A percentile compares a stretch with the other conserved stretches of the same genome.
Evolutionary conservation across 2,329 filamentous ascomycete species (phyloP).

Genomic region (Neopestalotiopsis rosae): DNA sequence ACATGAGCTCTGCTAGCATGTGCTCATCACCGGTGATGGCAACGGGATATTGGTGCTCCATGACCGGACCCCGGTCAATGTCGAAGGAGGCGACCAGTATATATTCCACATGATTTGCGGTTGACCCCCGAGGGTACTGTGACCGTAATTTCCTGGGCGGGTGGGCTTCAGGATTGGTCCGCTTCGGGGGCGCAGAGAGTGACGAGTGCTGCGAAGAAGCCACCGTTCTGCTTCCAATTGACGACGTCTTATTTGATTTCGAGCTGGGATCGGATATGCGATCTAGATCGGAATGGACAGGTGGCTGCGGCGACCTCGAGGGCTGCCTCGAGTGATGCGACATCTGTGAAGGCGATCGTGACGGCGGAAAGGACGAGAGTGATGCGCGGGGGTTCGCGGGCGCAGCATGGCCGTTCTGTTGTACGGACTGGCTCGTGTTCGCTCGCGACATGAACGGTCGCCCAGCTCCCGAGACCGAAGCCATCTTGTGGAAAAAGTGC

Average conservation of each 20-base stretch:
- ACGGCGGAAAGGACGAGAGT: slow-evolving; percentile 67
- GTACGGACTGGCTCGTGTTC: slow-evolving; percentile 41
- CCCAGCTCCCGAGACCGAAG: slow-evolving; percentile 45
- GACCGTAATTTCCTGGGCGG: slow-evolving; percentile 67
- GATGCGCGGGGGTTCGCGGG: slow-evolving; percentile 55
- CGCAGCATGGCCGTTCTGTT: slow-evolving; percentile 34
- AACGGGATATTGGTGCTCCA: slow-evolving; percentile 97
- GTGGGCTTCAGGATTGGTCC: slow-evolving; percentile 56
- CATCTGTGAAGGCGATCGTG: slow-evolving; percentile 63
- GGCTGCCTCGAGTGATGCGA: slow-evolving; percentile 55
- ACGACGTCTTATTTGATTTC: slow-evolving; percentile 62
- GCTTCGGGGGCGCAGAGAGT: slow-evolving; percentile 53
- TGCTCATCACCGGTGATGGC: slow-evolving; percentile 96
- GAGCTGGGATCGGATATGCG: slow-evolving; percentile 64
- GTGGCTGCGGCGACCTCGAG: slow-evolving; percentile 60
- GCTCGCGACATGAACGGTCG: slow-evolving; percentile 47
- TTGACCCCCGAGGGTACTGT: slow-evolving; percentile 75
- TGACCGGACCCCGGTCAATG: slow-evolving; percentile 92
- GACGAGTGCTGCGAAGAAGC: slow-evolving; percentile 66
- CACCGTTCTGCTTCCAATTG: slow-evolving; percentile 52
- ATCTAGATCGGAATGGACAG: slow-evolving; percentile 54
- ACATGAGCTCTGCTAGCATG: slow-evolving; percentile 97
- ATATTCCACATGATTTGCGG: slow-evolving; percentile 97
- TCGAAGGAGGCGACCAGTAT: slow-evolving; percentile 97
- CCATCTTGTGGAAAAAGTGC: slow-evolving; percentile 35